Conservation (phyloP, 768 basidiomycete genomes). For the Tremella yokohamensis region DNA sequence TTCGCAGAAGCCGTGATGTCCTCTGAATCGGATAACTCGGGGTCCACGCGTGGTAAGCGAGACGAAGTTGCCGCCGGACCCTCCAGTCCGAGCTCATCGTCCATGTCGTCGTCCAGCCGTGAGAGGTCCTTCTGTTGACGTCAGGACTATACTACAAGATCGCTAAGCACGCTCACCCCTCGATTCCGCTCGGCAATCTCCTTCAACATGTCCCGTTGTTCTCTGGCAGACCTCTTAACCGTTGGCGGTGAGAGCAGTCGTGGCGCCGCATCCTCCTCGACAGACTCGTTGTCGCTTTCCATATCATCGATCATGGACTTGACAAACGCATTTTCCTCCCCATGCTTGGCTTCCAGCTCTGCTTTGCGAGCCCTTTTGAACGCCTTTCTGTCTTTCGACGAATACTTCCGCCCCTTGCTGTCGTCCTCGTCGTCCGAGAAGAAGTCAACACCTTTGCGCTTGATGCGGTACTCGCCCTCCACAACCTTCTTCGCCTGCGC, state of each 20-base stretch:
- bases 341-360: slow-evolving; percentile 29
- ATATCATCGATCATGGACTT: slow-evolving; percentile 23
- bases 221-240: slow-evolving; percentile 1
- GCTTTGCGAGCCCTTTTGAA: slow-evolving; percentile 16
- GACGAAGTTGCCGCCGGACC: slow-evolving; percentile 13
- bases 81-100: slow-evolving; percentile 11
- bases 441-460: slow-evolving; percentile 33
- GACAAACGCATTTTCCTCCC: slow-evolving; percentile 32
- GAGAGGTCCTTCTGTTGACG: neutral
- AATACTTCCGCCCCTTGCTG: slow-evolving; percentile 3
- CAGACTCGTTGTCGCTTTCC: slow-evolving; percentile 20
- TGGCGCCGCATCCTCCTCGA: slow-evolving; percentile 16
- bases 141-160: neutral
- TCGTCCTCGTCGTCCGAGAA: slow-evolving; percentile 28
- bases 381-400: slow-evolving; percentile 1
- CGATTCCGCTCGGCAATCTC: slow-evolving; percentile 19
- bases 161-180: slow-evolving; percentile 11
- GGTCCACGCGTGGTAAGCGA: slow-evolving; percentile 1
- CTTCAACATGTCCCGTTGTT: slow-evolving; percentile 13
- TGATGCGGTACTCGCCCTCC: slow-evolving; percentile 34
- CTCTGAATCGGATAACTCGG: neutral
- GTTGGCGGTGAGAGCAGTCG: slow-evolving; percentile 3
- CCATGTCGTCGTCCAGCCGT: slow-evolving; percentile 9
- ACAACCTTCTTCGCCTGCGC: slow-evolving; percentile 33
- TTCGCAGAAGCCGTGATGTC: neutral